Evolutionary conservation across 208 protist species (phyloP).

Genomic region (Leishmania mexicana): DNA sequence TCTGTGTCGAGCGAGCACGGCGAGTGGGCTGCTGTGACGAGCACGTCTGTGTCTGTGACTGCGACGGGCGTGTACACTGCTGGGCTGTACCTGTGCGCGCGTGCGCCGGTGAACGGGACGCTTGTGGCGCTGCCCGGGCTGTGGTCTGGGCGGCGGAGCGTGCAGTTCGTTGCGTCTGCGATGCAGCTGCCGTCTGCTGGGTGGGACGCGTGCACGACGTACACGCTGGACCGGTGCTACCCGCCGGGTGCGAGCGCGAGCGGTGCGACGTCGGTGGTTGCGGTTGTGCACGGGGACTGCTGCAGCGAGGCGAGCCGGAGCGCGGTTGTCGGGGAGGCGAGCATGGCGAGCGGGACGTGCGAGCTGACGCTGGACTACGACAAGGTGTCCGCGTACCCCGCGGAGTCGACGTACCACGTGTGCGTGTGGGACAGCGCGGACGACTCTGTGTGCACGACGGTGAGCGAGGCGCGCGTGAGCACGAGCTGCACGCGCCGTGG

Average conservation of each 20-base stretch:
- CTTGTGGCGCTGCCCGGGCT: constrained; percentile 40
- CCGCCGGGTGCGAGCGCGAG: constrained; percentile 27
- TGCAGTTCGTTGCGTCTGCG: constrained; percentile 31
- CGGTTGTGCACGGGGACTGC: constrained; percentile 59
- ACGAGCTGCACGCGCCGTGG: constrained; percentile 26
- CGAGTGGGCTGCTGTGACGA: constrained; percentile 33
- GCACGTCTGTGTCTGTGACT: constrained; percentile 41
- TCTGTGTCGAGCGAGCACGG: constrained; percentile 39
- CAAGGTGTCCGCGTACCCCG: constrained; percentile 26
- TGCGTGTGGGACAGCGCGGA: constrained; percentile 59
- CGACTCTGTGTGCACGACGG: constrained; percentile 51
- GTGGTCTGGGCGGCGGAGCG: not conserved
- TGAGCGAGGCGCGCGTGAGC: constrained; percentile 34
- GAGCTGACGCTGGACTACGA: constrained; percentile 33
- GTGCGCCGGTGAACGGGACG: constrained; percentile 47
- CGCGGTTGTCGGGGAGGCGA: constrained; percentile 26
- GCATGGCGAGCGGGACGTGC: constrained; percentile 34
- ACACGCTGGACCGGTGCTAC: constrained; percentile 36
- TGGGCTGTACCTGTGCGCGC: constrained; percentile 58
- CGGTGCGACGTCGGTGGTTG: constrained; percentile 23
- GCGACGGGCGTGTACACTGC: constrained; percentile 22
- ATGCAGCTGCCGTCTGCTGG: constrained; percentile 38
- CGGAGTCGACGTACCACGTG: constrained; percentile 40
- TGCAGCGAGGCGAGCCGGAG: constrained; percentile 30
- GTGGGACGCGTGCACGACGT: constrained; percentile 35